phyloP scores from a whole-genome alignment of 495 filamentous ascomycete species.

The Oidiodendron maius region DNA sequence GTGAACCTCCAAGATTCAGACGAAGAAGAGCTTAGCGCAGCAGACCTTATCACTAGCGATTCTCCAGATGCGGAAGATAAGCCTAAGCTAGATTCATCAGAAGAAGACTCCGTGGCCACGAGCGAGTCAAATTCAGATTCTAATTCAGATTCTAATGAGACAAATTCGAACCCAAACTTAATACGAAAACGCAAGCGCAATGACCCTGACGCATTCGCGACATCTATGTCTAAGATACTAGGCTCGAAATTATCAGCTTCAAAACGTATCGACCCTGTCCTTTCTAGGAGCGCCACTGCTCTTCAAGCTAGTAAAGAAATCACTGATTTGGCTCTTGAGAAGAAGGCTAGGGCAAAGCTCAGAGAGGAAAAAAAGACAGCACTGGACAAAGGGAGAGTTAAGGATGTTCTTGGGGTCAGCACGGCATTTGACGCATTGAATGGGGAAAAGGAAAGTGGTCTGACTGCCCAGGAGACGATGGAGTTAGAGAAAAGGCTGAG shows the following conservation, averaged over 20 bases:
- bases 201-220: constrained; percentile 84
- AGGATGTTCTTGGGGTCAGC: constrained; percentile 63
- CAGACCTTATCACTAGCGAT: constrained; percentile 19
- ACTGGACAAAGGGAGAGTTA: constrained; percentile 79
- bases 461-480: constrained; percentile 48
- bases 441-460: constrained; percentile 21
- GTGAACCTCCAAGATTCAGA: constrained; percentile 66
- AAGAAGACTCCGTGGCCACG: constrained; percentile 32
- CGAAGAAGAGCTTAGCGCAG: constrained; percentile 34
- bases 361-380: constrained; percentile 76
- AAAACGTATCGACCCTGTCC: constrained; percentile 78
- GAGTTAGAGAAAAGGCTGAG: constrained; percentile 75
- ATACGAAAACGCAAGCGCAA: constrained; percentile 60
- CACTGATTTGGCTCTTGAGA: constrained; percentile 70
- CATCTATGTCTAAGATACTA: constrained; percentile 86
- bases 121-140: constrained; percentile 30
- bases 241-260: constrained; percentile 74
- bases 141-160: constrained; percentile 27
- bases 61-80: constrained; percentile 31
- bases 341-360: constrained; percentile 69
- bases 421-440: constrained; percentile 35
- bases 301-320: constrained; percentile 57
- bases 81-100: constrained; percentile 10
- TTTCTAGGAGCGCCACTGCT: constrained; percentile 70
- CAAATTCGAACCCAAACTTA: constrained; percentile 26